Percentiles rank a stretch among this genome's conserved stretches.
These are phyloP conservation scores for Cryptosporidium ryanae DNA, from an alignment of 169 alveolate species.

Conservation along the genomic window DNA sequence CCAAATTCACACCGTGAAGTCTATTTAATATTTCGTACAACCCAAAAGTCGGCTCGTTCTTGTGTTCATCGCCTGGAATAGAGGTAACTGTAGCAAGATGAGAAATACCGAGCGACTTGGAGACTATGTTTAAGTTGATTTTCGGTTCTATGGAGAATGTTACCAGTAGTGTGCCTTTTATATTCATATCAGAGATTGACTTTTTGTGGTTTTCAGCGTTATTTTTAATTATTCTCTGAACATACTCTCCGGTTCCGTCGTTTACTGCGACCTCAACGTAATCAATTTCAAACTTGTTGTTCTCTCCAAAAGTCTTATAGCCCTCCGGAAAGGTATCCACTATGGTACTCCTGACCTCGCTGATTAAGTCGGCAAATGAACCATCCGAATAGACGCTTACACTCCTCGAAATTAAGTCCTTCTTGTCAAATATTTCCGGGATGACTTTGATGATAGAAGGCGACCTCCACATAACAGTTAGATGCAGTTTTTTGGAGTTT, in stretches of 20 bases:
- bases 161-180: slow-evolving; percentile 7
- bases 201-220: background rate
- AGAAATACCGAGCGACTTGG: slow-evolving; percentile 9
- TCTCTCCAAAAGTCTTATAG: background rate
- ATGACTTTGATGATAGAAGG: slow-evolving; percentile 24
- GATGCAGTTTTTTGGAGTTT: background rate
- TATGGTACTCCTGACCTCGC: background rate
- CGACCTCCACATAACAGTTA: slow-evolving; percentile 42
- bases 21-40: slow-evolving; percentile 9
- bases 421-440: slow-evolving; percentile 13
- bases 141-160: slow-evolving; percentile 1
- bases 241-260: background rate
- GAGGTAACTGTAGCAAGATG: slow-evolving; percentile 22
- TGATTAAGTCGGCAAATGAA: background rate
- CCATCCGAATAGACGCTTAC: slow-evolving; percentile 22
- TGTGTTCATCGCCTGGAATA: slow-evolving; percentile 6
- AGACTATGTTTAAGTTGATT: slow-evolving; percentile 12
- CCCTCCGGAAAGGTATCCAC: background rate
- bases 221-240: slow-evolving; percentile 20
- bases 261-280: background rate
- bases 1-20: slow-evolving; percentile 6
- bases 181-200: background rate
- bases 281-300: slow-evolving; percentile 23
- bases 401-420: background rate
- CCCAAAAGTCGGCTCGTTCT: background rate